Conservation (phyloP, 495 filamentous ascomycete species). For the Beverwykella pulmonaria region DNA sequence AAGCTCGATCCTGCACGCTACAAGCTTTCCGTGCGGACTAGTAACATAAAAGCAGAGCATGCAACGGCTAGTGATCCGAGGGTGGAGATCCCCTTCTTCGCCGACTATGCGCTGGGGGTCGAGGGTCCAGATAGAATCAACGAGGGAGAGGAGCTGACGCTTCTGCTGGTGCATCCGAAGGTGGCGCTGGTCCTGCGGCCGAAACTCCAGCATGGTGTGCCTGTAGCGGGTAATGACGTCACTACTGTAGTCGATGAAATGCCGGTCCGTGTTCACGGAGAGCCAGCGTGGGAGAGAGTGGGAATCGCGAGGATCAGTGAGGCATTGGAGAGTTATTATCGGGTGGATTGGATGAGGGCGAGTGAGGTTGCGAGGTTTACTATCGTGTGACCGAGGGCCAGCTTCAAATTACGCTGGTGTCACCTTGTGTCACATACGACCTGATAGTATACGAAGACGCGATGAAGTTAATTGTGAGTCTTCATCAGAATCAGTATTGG, state of each 20-base stretch:
- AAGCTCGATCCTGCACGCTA: not conserved
- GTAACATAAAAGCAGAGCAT: not conserved
- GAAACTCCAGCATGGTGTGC: not conserved
- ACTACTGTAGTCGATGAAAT: no score
- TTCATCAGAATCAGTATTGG: no score
- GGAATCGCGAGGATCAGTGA: slow-evolving; percentile 1
- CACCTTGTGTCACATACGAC: no score
- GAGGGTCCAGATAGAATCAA: not conserved
- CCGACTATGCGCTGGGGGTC: slow-evolving; percentile 8
- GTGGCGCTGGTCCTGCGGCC: slow-evolving; percentile 1
- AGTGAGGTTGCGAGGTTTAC: not conserved
- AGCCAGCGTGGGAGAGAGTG: slow-evolving; percentile 5
- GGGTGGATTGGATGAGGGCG: slow-evolving; percentile 8
- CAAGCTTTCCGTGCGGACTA: not conserved
- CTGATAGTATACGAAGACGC: no score
- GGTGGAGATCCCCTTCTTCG: slow-evolving; percentile 8
- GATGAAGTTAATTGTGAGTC: no score
- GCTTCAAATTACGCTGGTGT: no score
- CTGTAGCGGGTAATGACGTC: no score
- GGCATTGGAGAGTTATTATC: not conserved
- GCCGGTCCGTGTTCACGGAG: no score
- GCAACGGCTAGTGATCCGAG: not conserved
- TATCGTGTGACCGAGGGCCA: no score
- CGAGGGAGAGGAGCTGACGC: not conserved
- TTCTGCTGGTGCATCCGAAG: slow-evolving; percentile 12